Percentiles rank a stretch among this genome's conserved stretches.
phyloP scores from a whole-genome alignment of 2,329 filamentous ascomycete species.

The Pseudogymnoascus verrucosus region DNA sequence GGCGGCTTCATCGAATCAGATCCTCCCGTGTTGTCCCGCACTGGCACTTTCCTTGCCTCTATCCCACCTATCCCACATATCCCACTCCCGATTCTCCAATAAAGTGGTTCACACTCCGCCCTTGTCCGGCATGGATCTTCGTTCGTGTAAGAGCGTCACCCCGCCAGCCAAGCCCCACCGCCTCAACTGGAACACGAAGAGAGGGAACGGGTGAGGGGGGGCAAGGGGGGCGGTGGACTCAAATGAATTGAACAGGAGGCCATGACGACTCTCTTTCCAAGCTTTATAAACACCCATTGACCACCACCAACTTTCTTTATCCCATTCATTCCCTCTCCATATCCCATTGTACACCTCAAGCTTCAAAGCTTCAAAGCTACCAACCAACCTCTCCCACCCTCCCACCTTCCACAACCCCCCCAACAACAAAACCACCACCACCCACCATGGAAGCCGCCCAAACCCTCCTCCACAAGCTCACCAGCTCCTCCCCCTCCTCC shows the following conservation, averaged over 20 bases:
- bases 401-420: background rate
- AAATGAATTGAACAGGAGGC: background rate
- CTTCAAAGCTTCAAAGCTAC: background rate
- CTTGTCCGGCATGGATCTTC: constrained; percentile 1
- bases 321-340: background rate
- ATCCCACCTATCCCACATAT: background rate
- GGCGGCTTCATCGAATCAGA: background rate
- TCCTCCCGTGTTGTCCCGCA: background rate
- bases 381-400: background rate
- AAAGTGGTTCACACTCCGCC: background rate
- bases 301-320: constrained; percentile 3
- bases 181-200: constrained; percentile 2
- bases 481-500: constrained; percentile 27
- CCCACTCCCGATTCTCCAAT: background rate
- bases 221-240: background rate
- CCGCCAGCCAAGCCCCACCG: background rate
- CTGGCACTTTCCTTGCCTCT: background rate
- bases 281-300: constrained; percentile 3
- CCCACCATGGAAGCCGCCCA: constrained; percentile 32
- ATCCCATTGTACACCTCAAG: background rate
- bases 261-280: background rate
- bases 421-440: background rate
- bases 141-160: background rate
- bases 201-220: background rate
- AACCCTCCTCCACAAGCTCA: constrained; percentile 40